Conservation (phyloP, 345 rosid genomes). For the Cardamine occulta region DNA sequence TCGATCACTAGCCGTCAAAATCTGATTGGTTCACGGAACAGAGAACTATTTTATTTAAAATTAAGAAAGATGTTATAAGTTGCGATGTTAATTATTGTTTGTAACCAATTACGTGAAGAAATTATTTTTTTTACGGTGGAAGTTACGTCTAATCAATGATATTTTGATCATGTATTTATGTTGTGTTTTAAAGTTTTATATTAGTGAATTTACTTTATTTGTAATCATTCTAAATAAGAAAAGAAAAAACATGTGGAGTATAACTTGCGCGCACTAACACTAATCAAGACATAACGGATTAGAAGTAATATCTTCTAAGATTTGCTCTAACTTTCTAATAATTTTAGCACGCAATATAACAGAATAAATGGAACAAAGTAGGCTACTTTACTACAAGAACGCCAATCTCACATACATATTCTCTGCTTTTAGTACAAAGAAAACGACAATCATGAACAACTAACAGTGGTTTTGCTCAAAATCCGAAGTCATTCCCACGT, state of each 20-base stretch:
- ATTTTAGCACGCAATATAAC: not conserved
- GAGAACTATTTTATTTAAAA: not conserved
- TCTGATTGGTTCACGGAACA: not conserved
- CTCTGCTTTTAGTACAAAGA: not conserved
- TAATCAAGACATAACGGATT: not conserved
- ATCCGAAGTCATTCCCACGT: not conserved
- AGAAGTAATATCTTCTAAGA: not conserved
- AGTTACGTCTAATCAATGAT: not conserved
- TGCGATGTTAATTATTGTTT: not conserved
- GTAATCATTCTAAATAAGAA: not conserved
- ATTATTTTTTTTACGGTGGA: not conserved
- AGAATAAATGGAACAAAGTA: not conserved
- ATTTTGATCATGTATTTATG: not conserved
- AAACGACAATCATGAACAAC: not conserved
- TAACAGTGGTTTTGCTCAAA: not conserved
- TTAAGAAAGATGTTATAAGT: not conserved
- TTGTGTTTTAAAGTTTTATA: not conserved
- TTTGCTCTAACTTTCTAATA: not conserved
- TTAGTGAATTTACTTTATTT: not conserved
- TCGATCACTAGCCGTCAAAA: not conserved
- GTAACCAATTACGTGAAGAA: not conserved
- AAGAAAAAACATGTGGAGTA: not conserved
- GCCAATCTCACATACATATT: not conserved
- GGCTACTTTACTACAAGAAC: not conserved
- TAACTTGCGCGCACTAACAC: not conserved